Evolutionary conservation across 331 rosid genomes (phyloP), one percentile per base, ranked within the genome.

Genomic region (Acacia pycnantha): DNA sequence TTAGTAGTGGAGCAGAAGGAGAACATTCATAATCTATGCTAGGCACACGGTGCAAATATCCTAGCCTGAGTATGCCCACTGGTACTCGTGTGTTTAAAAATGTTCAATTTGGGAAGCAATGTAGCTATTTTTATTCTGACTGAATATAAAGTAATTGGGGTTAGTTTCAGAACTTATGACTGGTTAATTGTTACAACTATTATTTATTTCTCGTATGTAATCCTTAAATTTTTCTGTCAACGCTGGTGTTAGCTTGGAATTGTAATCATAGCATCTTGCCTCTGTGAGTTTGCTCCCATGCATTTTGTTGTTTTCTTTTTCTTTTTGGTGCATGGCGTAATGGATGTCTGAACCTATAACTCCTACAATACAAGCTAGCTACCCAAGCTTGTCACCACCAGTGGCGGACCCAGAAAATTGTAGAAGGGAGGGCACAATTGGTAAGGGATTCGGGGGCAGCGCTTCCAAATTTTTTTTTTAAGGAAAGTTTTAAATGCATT

Each of bases 91-190:
- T 18, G 56, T 43, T 62, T 40, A 14, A 15, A 11, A 64, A 35
- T 13, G 44, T 48, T 44, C 4, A 19, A 73, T 37, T 41, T 81
- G 56, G 43, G 66, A 48, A 47, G 53, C 54, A 40, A 66, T 3
- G 66, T 53, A 5, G 26, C 61, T 53, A 24, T 53, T 51, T 51
- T 51, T 51, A 51, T 51, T 53, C 26, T 18, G 24, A 53, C 16
- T 35, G 40, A 35, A 35, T 5, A 16, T 73, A 35, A 44, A 75
- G 82, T 74, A 24, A 61, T 59, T 35, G 73, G 31, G 71, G 47
- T 71, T 70, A 76, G 73, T 74, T 56, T 26, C 53, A 26, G 51
- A 78, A 76, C 66, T 59, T 77, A 33, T 69, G 82, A 16, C 71
- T 72, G 40, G 53, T 50, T 46, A 41, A 68, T 40, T 79, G 59